phyloP scores from a whole-genome alignment of 1,284 basidiomycete species.

The Trametes polyzona region DNA sequence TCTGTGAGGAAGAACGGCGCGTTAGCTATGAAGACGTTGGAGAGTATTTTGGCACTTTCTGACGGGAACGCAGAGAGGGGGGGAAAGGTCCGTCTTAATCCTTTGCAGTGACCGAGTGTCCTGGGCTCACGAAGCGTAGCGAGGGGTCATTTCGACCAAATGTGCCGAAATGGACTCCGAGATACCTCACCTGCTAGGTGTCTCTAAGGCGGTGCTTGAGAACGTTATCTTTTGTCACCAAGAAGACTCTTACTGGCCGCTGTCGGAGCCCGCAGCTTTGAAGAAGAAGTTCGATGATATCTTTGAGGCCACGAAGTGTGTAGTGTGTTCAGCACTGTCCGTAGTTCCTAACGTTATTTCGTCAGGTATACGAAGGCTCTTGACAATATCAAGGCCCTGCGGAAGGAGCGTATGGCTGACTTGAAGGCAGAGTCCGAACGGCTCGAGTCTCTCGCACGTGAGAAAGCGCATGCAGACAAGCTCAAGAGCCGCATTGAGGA shows the following conservation, averaged over 20 bases:
- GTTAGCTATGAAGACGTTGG: constrained; percentile 97
- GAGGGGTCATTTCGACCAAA: constrained; percentile 91
- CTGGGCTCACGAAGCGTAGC: constrained; percentile 47
- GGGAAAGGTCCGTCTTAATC: constrained; percentile 64
- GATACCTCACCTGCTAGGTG: constrained; percentile 92
- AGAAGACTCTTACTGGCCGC: constrained; percentile 98
- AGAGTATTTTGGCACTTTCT: constrained; percentile 84
- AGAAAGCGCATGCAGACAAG: constrained; percentile 89
- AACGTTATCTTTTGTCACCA: constrained; percentile 99
- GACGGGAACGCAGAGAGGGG: constrained; percentile 66
- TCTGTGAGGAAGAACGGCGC: constrained; percentile 88
- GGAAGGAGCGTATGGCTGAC: constrained; percentile 90
- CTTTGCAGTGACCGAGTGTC: neutral
- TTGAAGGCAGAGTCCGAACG: constrained; percentile 94
- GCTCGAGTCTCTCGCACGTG: constrained; percentile 77
- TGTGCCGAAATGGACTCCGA: constrained; percentile 96
- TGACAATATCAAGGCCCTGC: constrained; percentile 86
- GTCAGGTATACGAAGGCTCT: constrained; percentile 96
- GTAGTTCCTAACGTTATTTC: neutral
- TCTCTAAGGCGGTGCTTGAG: constrained; percentile 95
- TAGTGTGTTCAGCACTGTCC: neutral
- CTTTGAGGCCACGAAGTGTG: constrained; percentile 94
- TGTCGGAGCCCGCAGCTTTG: constrained; percentile 87
- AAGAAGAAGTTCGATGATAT: constrained; percentile 99
- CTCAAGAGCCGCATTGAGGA: constrained; percentile 73